Evolutionary conservation across 23 red algal genomes (phyloP).

Genomic region (Rhodosorus marinus): DNA sequence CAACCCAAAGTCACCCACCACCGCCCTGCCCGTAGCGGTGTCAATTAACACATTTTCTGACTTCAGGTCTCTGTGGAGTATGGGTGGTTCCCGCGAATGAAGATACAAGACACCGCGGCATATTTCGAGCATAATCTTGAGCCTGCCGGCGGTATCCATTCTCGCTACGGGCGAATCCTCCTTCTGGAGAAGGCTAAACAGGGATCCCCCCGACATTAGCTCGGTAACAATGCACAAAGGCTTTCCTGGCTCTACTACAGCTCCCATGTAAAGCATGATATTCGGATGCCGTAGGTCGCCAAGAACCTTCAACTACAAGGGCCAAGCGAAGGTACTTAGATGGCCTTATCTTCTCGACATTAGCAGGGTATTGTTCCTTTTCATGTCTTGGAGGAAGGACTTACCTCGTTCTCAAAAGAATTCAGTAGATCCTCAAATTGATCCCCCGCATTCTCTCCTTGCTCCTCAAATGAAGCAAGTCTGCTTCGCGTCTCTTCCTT

Average conservation of each 20-base stretch:
- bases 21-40: constrained; percentile 16
- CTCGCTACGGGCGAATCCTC: not conserved
- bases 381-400: not conserved
- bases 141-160: not conserved
- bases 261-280: constrained; percentile 57
- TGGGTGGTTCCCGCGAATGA: not conserved
- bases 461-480: not conserved
- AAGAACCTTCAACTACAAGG: constrained; percentile 32
- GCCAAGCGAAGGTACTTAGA: not conserved
- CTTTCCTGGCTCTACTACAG: not conserved
- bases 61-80: constrained; percentile 81
- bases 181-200: constrained; percentile 40
- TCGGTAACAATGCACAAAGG: constrained; percentile 79
- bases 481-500: constrained; percentile 1
- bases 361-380: not conserved
- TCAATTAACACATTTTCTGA: constrained; percentile 72
- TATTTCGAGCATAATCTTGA: constrained; percentile 4
- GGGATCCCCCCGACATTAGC: constrained; percentile 42
- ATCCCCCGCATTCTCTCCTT: not conserved
- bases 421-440: not conserved
- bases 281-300: constrained; percentile 45
- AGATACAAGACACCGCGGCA: constrained; percentile 12
- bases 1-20: constrained; percentile 73
- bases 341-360: not conserved
- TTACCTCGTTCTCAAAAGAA: not conserved